Evolutionary conservation across 495 filamentous ascomycete species (phyloP).

Genomic region (Neurospora hispaniola): DNA sequence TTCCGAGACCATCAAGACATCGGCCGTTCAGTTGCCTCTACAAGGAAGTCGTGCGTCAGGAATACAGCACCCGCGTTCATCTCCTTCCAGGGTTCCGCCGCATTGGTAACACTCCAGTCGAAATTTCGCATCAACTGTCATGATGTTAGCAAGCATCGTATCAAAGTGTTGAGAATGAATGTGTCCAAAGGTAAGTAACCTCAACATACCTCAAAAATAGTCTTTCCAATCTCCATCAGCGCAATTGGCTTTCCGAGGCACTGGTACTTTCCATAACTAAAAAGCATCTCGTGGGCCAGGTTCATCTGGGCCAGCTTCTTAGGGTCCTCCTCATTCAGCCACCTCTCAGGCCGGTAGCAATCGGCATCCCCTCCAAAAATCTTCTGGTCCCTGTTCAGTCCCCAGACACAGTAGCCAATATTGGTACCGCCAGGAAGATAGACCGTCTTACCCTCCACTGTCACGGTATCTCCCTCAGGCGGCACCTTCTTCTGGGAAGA

Average conservation of each 20-base stretch:
- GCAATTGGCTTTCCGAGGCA: slow-evolving; percentile 31
- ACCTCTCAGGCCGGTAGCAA: slow-evolving; percentile 42
- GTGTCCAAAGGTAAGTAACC: not conserved
- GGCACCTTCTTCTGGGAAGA: slow-evolving; percentile 35
- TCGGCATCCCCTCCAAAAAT: slow-evolving; percentile 38
- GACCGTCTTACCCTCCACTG: slow-evolving; percentile 37
- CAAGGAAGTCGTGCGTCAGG: slow-evolving; percentile 8
- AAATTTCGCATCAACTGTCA: slow-evolving; percentile 38
- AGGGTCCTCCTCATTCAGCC: slow-evolving; percentile 32
- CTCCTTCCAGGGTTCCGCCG: slow-evolving; percentile 27
- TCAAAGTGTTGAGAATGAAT: not conserved
- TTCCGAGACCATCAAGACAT: not conserved
- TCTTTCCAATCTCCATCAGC: slow-evolving; percentile 37
- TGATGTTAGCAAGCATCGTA: not conserved
- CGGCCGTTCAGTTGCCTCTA: slow-evolving; percentile 8
- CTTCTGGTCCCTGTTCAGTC: slow-evolving; percentile 17
- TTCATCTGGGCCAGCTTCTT: slow-evolving; percentile 11
- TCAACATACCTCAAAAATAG: slow-evolving; percentile 37
- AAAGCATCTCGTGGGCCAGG: slow-evolving; percentile 18
- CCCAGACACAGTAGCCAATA: slow-evolving; percentile 29
- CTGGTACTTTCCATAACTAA: slow-evolving; percentile 26
- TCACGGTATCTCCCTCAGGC: slow-evolving; percentile 29
- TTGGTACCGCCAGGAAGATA: slow-evolving; percentile 38
- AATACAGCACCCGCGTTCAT: slow-evolving; percentile 6
- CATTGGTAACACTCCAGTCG: slow-evolving; percentile 36